Base-by-base conservation (phyloP, 768 basidiomycete genomes). In the Tylopilus balloui region DNA sequence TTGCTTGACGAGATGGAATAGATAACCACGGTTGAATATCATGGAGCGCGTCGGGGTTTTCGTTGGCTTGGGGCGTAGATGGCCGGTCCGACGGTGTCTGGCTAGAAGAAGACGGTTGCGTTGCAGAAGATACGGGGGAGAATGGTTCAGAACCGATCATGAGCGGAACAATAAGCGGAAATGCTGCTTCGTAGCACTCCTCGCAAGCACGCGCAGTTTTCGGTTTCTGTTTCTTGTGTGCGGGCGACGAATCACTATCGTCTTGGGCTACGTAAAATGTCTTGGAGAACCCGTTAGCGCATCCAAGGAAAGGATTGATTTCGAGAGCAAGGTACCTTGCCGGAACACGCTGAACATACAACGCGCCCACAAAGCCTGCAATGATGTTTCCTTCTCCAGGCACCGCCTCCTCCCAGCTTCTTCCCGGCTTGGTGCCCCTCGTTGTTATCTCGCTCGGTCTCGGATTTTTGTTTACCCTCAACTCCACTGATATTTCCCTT, bases 301-400 rank as follows among this genome's bases (percentile, higher is more conserved):
- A 29, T 25, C 13, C 3, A 11, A 8, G n/a, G 7, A 36, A 6
- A 4, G 4, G 23, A 2, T n/a, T 10, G 8, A 8, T 4, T 21
- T 12, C 29, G 19, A 8, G 31, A 17, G 41, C 25, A 37, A 31
- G 21, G 28, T 58, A 92, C 92, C 72, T 81, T 78, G 11, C 78
- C 79, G 10, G 91, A 93, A 68, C 93, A 96, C 5, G 68, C 66
- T n/a, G 82, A 82, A 67, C 93, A 95, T 8, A 95, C 84, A 60
- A 92, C 89, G 40, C 84, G 67, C 0, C 91, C 91, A 65, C 91
- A 94, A 5, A 94, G 71, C 51, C 92, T 71, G 64, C 91, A 94
- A 61, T 94, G 91, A 63, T 94, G 91, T 50, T 90, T 73, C 56
- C 91, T 70, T 56, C 88, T 74, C 60, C 66, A 67, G 24, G 65